Conservation (phyloP, 2,329 filamentous ascomycete genomes). For the Stylonectria norvegica region DNA sequence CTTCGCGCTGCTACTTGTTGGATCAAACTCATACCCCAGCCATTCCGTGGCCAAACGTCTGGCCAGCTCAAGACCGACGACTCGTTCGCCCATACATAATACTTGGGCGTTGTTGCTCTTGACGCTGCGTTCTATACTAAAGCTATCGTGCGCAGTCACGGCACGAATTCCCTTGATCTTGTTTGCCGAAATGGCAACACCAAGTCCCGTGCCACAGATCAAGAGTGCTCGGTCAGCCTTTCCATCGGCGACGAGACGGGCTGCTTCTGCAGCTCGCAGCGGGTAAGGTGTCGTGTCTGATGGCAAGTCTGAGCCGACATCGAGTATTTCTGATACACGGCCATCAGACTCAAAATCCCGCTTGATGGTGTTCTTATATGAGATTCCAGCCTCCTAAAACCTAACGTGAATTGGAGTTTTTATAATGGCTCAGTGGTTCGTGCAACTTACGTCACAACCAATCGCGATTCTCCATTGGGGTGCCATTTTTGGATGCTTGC, state of each 20-base stretch:
- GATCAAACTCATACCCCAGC: slow-evolving; percentile 79
- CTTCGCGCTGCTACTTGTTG: slow-evolving; percentile 43
- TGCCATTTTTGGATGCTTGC: slow-evolving; percentile 35
- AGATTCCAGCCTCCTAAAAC: slow-evolving; percentile 65
- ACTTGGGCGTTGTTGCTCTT: slow-evolving; percentile 86
- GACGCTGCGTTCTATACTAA: slow-evolving; percentile 75
- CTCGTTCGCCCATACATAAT: slow-evolving; percentile 79
- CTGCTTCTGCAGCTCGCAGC: slow-evolving; percentile 71
- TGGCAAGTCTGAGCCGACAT: slow-evolving; percentile 66
- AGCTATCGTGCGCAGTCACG: slow-evolving; percentile 86
- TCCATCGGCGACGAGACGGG: slow-evolving; percentile 57
- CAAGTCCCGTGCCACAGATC: slow-evolving; percentile 83
- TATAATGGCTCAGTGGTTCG: neutral
- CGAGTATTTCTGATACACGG: slow-evolving; percentile 64
- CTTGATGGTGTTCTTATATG: slow-evolving; percentile 77
- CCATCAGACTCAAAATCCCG: slow-evolving; percentile 64
- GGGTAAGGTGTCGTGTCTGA: slow-evolving; percentile 80
- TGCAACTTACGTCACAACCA: slow-evolving; percentile 50
- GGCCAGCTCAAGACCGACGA: slow-evolving; percentile 77
- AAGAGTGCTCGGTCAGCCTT: slow-evolving; percentile 73
- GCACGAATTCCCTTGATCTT: slow-evolving; percentile 80
- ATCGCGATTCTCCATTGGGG: slow-evolving; percentile 52
- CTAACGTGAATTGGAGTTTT: neutral
- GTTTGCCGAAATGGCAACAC: slow-evolving; percentile 85
- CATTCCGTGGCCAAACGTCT: slow-evolving; percentile 75